These are phyloP conservation scores for Odonthalia washingtoniensis DNA, from an alignment of 31 red algal genomes.

Conservation along the genomic window DNA sequence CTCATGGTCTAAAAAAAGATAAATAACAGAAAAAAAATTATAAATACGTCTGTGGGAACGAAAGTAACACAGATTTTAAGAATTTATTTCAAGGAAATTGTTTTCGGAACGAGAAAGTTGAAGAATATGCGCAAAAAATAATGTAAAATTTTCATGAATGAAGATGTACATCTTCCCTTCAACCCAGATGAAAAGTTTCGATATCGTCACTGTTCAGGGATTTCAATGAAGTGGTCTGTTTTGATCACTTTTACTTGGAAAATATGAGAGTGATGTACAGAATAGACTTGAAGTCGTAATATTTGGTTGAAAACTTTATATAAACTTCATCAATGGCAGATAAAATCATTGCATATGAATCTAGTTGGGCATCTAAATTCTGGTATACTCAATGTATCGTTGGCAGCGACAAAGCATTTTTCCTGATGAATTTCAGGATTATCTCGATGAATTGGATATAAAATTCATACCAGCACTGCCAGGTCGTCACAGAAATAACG, in stretches of 20 bases:
- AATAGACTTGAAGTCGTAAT: not conserved
- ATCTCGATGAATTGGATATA: not conserved
- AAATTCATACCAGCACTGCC: not conserved
- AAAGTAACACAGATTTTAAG: not conserved
- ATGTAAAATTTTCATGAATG: not conserved
- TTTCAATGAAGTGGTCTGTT: not conserved
- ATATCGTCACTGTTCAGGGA: not conserved
- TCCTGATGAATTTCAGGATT: not conserved
- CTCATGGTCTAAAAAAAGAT: not conserved
- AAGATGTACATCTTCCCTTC: not conserved
- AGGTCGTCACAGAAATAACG: slow-evolving; percentile 19
- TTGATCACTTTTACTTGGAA: not conserved
- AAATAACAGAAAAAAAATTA: not conserved
- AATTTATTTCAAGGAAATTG: not conserved
- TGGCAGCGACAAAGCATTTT: not conserved
- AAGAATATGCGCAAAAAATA: not conserved
- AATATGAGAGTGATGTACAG: not conserved
- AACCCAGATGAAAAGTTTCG: slow-evolving; percentile 32
- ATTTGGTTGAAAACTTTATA: not conserved
- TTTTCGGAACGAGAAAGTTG: not conserved
- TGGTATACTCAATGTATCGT: slow-evolving; percentile 1
- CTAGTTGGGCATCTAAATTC: slow-evolving; percentile 24
- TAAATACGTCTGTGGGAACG: not conserved
- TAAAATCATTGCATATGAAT: not conserved
- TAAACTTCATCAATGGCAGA: not conserved